Evolutionary conservation across 768 basidiomycete genomes (phyloP).

Genomic region (Strobilomyces echinocephalus): DNA sequence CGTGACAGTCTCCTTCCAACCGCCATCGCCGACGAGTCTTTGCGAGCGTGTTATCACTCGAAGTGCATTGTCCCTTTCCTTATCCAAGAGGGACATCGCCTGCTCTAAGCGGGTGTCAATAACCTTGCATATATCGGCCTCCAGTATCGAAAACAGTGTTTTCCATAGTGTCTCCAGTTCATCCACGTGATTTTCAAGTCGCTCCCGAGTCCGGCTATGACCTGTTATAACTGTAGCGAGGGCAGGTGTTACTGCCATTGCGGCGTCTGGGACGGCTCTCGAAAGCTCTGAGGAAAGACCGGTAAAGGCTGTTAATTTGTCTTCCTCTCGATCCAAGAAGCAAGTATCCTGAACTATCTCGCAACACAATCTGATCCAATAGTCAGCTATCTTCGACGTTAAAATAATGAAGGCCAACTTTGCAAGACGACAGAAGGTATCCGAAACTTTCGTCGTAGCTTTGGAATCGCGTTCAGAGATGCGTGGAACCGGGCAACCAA

Average conservation of each 20-base stretch:
- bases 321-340: conserved; percentile 40
- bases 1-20: conserved; percentile 8
- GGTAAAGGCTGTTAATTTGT: conserved; percentile 46
- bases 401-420: conserved; percentile 18
- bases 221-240: conserved; percentile 42
- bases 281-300: conserved; percentile 46
- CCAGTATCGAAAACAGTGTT: conserved; percentile 39
- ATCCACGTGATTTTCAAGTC: conserved; percentile 35
- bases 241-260: conserved; percentile 40
- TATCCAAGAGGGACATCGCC: conserved; percentile 33
- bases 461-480: conserved; percentile 2
- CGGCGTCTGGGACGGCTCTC: conserved; percentile 39
- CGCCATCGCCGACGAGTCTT: conserved; percentile 6
- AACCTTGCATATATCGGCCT: conserved; percentile 37
- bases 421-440: conserved; percentile 40
- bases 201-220: conserved; percentile 41
- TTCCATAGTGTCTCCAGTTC: conserved; percentile 46
- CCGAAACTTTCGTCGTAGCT: conserved; percentile 13
- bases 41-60: conserved; percentile 19
- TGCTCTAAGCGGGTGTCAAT: conserved; percentile 31
- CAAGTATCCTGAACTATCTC: conserved; percentile 42
- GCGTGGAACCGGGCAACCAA: not conserved
- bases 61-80: conserved; percentile 27
- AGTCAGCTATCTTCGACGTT: conserved; percentile 9
- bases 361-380: conserved; percentile 38